Conservation (phyloP, 225 moss, liverwort and hornwort species). For the Marchantia polymorpha region DNA sequence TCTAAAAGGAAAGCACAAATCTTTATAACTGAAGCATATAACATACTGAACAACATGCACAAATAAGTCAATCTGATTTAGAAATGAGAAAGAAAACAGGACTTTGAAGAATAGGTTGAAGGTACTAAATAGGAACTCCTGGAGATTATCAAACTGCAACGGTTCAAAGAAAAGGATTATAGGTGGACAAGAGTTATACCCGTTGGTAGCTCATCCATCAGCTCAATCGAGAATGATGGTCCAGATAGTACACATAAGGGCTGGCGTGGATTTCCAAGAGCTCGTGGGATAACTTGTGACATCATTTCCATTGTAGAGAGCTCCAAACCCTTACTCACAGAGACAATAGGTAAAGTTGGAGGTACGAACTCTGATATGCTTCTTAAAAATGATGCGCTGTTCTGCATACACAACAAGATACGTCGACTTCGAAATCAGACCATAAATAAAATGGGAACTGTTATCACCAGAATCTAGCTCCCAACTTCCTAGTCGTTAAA, state of each 20-base stretch:
- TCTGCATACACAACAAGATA: slow-evolving; percentile 37
- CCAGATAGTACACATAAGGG: slow-evolving; percentile 87
- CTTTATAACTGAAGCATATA: background rate
- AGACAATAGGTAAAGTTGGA: slow-evolving; percentile 66
- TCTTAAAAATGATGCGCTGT: slow-evolving; percentile 60
- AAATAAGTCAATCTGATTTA: background rate
- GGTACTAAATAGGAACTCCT: background rate
- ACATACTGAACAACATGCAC: background rate
- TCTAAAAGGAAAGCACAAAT: background rate
- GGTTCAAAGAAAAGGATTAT: background rate
- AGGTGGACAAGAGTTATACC: slow-evolving; percentile 25
- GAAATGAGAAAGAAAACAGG: background rate
- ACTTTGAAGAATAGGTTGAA: background rate
- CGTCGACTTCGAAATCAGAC: background rate
- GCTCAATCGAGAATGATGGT: slow-evolving; percentile 87
- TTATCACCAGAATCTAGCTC: background rate
- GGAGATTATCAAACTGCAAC: background rate
- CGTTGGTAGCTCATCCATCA: slow-evolving; percentile 93
- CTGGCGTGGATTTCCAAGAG: slow-evolving; percentile 78
- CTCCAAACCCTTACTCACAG: slow-evolving; percentile 89
- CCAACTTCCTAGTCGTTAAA: background rate
- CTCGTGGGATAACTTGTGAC: slow-evolving; percentile 91
- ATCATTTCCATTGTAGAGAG: slow-evolving; percentile 90
- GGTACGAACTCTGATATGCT: slow-evolving; percentile 75
- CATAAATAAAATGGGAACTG: too few species aligned